Evolutionary conservation across 495 filamentous ascomycete genomes (phyloP), one percentile per base, ranked within the genome.

Genomic region (Parathielavia hyrcaniae): DNA sequence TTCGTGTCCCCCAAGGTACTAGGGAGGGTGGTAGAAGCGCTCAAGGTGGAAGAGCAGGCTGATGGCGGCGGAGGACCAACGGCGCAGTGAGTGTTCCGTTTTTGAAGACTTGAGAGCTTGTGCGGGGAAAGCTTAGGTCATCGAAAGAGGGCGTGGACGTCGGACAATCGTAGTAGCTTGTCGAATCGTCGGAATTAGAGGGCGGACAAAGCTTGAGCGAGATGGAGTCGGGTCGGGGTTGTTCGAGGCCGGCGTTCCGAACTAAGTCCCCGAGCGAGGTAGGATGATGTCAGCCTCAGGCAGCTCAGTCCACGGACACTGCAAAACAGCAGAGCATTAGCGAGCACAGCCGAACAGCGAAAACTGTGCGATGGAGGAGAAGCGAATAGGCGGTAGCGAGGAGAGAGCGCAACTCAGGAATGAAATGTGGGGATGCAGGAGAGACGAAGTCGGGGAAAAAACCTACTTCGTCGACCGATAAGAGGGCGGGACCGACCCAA

Each of bases 1-100:
- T 26, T 53, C 30, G 50, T 54, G 59, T 53, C 61, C 63, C n/a
- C 63, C 57, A 39, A 51, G 52, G 56, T 72, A 23, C 57, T 78
- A 78, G 64, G 75, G 75, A 64, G 75, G 75, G 55, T 77, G 71
- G 58, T 74, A 78, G 48, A 78, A 72, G 67, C 68, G 68, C 50
- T 74, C 74, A 67, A 77, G 71, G 64, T 74, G 65, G 59, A 69
- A 73, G 59, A 77, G 73, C 64, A 76, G 62, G 56, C 64, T 72
- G 62, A 66, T 61, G 62, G 71, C 66, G 73, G 72, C 72, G 62
- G 74, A 69, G 61, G 67, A 69, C 62, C 69, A 69, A 59, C 66
- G 73, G 67, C 65, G 64, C 68, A 72, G 71, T 71, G 69, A 71
- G 69, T 60, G 62, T 61, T 76, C 69, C 72, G 70, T 74, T 66